Base-by-base conservation (phyloP, 768 basidiomycete species). In the Boletus fagicola region DNA sequence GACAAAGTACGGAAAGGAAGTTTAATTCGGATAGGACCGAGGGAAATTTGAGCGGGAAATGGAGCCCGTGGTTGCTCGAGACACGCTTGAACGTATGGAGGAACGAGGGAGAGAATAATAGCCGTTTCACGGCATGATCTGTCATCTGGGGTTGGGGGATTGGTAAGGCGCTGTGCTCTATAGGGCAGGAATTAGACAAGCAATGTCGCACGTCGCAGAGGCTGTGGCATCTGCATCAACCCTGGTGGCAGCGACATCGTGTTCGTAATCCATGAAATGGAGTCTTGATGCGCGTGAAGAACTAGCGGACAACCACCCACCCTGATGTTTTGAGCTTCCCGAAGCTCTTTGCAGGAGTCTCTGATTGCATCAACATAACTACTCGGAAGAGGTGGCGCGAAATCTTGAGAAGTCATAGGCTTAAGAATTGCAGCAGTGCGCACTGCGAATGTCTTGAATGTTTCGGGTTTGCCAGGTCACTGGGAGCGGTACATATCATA, bases 31-130 rank as follows among this genome's bases (percentile, higher is more conserved):
- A 82, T 5, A 83, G 73, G 20, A 79, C 72, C 0, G 88, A 87
- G 38, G 88, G 76, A 63, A 94, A 96, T 3, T 86, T 85, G 50
- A 96, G 81, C 2, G 93, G 93, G 56, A 95, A 76, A 7, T 82
- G 76, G 49, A 92, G 77, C 30, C 91, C 91, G 72, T 93, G 90
- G 18, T 78, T 72, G 16, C 71, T 65, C 9, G 85, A 85, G 3
- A 89, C 80, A 50, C 83, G 80, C 56, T 80, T 74, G 70, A 85
- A 89, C 2, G 86, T 83, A 42, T 74, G 70, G 9, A 76, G 78
- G 67, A 92, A 90, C 0, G 84, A 78, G 11, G 83, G 77, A 7
- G 90, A 90, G 38, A 77, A 71, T 15, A 94, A 68, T 20, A 93
- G 75, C 15, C 84, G 79, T 61, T 80, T 75, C 62, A 94, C 84